A percentile compares a stretch with the other conserved stretches of the same genome.
Conservation (phyloP, 2,329 filamentous ascomycete genomes). For the Neofusicoccum parvum region DNA sequence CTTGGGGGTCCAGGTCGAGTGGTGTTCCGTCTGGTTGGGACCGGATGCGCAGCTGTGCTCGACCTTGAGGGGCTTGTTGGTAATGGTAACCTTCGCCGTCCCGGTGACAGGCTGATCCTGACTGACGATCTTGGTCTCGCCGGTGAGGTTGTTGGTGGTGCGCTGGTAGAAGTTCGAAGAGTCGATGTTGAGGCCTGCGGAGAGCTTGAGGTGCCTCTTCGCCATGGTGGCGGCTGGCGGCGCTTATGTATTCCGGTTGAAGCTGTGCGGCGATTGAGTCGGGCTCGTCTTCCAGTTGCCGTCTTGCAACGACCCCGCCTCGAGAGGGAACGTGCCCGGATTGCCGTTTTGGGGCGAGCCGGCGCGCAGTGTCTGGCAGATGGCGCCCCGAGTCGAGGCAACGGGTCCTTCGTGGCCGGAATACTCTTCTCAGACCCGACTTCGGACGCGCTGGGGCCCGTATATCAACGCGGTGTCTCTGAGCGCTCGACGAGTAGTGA, state of each 20-base stretch:
- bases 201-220: slow-evolving; percentile 22
- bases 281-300: slow-evolving; percentile 4
- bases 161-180: slow-evolving; percentile 19
- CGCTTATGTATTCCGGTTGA: slow-evolving; percentile 20
- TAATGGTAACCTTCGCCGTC: slow-evolving; percentile 35
- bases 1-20: slow-evolving; percentile 18
- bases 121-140: slow-evolving; percentile 39
- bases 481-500: background rate
- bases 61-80: slow-evolving; percentile 40
- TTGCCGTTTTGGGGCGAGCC: slow-evolving; percentile 17
- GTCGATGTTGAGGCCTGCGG: slow-evolving; percentile 20
- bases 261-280: slow-evolving; percentile 5
- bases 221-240: slow-evolving; percentile 18
- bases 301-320: slow-evolving; percentile 15
- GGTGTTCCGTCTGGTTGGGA: slow-evolving; percentile 20
- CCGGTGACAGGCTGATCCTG: slow-evolving; percentile 36
- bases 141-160: slow-evolving; percentile 22
- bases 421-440: slow-evolving; percentile 12
- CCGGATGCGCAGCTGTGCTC: slow-evolving; percentile 19
- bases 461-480: background rate
- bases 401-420: slow-evolving; percentile 1
- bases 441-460: background rate
- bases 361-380: background rate
- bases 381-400: slow-evolving; percentile 5
- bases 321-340: slow-evolving; percentile 7